phyloP scores from a whole-genome alignment of 108 stramenopile species.

The Schizochytrium sp. region DNA sequence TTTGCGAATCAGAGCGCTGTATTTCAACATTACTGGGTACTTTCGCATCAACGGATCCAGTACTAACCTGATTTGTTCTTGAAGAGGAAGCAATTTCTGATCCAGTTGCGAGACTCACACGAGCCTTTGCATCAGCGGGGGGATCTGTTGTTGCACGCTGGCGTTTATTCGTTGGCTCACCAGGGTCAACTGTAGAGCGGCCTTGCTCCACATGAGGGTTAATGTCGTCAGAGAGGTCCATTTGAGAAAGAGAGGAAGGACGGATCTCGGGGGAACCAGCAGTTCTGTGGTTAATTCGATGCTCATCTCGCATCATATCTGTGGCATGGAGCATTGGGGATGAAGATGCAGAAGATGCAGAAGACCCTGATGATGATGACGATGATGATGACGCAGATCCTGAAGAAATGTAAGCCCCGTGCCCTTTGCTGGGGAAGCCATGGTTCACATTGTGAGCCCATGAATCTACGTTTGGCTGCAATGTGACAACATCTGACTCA shows the following conservation, averaged over 20 bases:
- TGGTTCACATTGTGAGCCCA: background rate
- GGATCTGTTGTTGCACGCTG: constrained; percentile 55
- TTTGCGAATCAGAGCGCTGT: constrained; percentile 5
- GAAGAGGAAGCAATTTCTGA: background rate
- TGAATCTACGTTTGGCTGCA: background rate
- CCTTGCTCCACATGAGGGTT: background rate
- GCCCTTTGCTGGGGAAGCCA: background rate
- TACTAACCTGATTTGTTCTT: background rate
- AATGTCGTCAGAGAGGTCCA: constrained; percentile 46
- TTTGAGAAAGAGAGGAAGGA: background rate
- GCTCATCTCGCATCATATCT: background rate
- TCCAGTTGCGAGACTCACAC: background rate
- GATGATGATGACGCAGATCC: background rate
- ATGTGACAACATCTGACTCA: background rate
- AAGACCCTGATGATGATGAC: background rate
- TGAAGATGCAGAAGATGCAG: background rate
- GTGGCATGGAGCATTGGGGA: too few species aligned
- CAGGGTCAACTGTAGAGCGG: background rate
- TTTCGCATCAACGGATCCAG: background rate
- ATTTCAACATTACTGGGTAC: background rate
- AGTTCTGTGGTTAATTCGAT: background rate
- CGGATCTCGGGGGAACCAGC: background rate
- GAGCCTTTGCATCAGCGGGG: background rate
- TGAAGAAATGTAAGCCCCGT: background rate
- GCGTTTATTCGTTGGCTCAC: background rate